Evolutionary conservation across 306 rosid species (phyloP).

Genomic region (Astragalus membranaceus): DNA sequence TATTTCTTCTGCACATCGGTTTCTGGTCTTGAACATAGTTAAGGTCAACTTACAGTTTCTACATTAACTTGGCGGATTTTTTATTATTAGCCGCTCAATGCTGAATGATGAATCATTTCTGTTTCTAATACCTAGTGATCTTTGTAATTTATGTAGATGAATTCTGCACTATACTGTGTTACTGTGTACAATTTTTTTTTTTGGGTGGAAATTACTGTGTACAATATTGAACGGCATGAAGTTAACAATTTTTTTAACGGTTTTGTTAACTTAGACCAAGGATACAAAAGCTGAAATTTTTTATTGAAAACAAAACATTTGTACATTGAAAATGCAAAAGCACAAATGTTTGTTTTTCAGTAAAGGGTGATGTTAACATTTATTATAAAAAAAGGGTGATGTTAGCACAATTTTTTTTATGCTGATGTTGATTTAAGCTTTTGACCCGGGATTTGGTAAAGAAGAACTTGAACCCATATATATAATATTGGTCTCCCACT

Average conservation of each 20-base stretch:
- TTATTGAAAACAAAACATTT: neutral
- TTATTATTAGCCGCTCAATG: constrained; percentile 13
- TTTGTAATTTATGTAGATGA: constrained; percentile 31
- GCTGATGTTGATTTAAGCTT: too few species aligned
- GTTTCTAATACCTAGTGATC: neutral
- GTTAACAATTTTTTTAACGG: neutral
- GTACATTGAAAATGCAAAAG: neutral
- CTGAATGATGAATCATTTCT: constrained; percentile 13
- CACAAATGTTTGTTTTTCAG: too few species aligned
- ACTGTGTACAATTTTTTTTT: too few species aligned
- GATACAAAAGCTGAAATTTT: neutral
- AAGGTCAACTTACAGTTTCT: constrained; percentile 23
- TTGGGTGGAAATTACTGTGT: too few species aligned
- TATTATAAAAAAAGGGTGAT: too few species aligned
- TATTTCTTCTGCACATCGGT: constrained; percentile 9
- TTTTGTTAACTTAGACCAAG: neutral
- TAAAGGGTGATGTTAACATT: too few species aligned
- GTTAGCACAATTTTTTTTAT: too few species aligned
- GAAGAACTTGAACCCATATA: too few species aligned
- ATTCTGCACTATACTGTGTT: neutral
- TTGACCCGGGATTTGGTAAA: too few species aligned
- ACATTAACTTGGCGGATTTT: constrained; percentile 16
- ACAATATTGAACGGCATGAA: constrained; percentile 7
- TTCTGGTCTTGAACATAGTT: constrained; percentile 13
- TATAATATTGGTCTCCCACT: too few species aligned